Conservation (phyloP, 78 protist species). For the Reticulomyxa filosa region DNA sequence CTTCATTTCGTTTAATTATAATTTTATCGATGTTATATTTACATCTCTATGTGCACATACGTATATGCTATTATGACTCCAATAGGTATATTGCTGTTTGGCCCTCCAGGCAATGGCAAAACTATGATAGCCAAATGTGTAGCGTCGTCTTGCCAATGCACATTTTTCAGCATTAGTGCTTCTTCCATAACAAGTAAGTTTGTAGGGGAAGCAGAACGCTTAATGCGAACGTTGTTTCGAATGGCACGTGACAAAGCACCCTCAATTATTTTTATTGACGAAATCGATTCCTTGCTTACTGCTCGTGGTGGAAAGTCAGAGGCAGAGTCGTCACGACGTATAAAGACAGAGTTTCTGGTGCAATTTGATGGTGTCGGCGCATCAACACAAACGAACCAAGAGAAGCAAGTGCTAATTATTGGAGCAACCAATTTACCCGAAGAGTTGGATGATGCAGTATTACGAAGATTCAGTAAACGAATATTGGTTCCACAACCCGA, state of each 20-base stretch:
- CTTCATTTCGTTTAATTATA: too few species aligned
- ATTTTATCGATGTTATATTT: too few species aligned
- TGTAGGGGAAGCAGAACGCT: slow-evolving; percentile 17
- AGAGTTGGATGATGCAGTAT: slow-evolving; percentile 29
- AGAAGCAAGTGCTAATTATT: slow-evolving; percentile 10
- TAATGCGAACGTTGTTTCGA: slow-evolving; percentile 32
- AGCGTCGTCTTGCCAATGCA: slow-evolving; percentile 13
- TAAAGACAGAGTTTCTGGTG: slow-evolving; percentile 41
- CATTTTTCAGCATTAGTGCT: slow-evolving; percentile 31
- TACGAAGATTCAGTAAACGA: slow-evolving; percentile 6
- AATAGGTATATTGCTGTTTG: slow-evolving; percentile 22
- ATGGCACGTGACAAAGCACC: slow-evolving; percentile 24
- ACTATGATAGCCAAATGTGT: slow-evolving; percentile 25
- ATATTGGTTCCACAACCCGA: slow-evolving; percentile 25
- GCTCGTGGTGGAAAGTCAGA: neutral
- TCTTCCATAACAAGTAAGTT: slow-evolving; percentile 26
- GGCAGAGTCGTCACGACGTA: slow-evolving; percentile 6
- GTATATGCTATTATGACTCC: too few species aligned
- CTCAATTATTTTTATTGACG: slow-evolving; percentile 49
- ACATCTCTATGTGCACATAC: too few species aligned
- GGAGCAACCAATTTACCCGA: slow-evolving; percentile 34
- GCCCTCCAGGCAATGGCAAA: slow-evolving; percentile 23
- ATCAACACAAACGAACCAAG: neutral
- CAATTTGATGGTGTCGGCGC: slow-evolving; percentile 33
- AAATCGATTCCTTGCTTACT: slow-evolving; percentile 44